A percentile compares a stretch with the other conserved stretches of the same genome.
Evolutionary conservation across 257 asterid genomes (phyloP).

Genomic region (Ballota nigra): DNA sequence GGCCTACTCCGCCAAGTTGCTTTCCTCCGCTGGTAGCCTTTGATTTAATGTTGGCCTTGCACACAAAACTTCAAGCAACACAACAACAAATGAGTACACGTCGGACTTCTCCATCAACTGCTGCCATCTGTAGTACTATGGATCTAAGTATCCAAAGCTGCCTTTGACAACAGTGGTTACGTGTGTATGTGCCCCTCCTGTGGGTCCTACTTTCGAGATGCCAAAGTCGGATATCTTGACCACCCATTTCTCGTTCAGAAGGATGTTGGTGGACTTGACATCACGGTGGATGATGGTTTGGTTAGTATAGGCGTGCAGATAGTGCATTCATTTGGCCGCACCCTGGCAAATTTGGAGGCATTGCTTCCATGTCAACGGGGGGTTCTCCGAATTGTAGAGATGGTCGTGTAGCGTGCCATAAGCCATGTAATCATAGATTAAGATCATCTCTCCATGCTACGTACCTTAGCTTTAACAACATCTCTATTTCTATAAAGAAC

Average conservation of each 20-base stretch:
- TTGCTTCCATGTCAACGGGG: neutral
- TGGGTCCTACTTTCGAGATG: neutral
- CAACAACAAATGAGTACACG: conserved; percentile 72
- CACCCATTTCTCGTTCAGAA: too few species aligned
- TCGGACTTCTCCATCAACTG: conserved; percentile 65
- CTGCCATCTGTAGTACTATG: conserved; percentile 56
- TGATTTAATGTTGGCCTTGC: conserved; percentile 43
- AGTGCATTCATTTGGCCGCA: neutral
- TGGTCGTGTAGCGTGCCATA: neutral
- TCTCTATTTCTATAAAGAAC: neutral
- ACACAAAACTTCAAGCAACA: conserved; percentile 53
- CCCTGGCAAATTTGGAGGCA: neutral
- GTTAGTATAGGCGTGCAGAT: neutral
- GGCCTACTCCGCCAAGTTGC: conserved; percentile 56
- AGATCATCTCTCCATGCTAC: neutral
- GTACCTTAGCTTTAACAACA: neutral
- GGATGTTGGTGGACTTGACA: neutral
- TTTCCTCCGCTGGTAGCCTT: conserved; percentile 31
- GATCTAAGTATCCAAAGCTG: conserved; percentile 66
- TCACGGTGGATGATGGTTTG: neutral
- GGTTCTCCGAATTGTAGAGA: neutral
- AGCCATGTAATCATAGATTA: neutral
- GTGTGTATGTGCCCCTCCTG: conserved; percentile 33
- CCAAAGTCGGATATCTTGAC: neutral
- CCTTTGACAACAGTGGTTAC: conserved; percentile 76